These are phyloP conservation scores for Calycina herbarum DNA, from an alignment of 2,329 filamentous ascomycete species.

Conservation along the genomic window DNA sequence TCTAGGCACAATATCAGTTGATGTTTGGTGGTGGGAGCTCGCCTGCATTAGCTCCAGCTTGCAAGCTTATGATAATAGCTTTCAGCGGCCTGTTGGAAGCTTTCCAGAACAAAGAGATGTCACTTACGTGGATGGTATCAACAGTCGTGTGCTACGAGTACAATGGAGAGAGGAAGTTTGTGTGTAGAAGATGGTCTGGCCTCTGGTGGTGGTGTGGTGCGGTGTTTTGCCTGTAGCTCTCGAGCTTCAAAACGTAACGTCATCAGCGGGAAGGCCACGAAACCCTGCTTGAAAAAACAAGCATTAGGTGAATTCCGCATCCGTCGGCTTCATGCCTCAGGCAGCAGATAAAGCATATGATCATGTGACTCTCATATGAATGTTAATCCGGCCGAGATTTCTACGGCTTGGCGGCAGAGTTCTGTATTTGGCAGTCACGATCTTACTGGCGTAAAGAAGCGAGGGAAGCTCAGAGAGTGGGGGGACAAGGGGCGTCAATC, in stretches of 20 bases:
- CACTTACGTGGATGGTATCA: neutral
- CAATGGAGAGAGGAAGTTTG: neutral
- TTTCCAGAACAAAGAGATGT: neutral
- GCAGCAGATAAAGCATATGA: no score
- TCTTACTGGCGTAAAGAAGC: no score
- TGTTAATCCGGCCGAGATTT: no score
- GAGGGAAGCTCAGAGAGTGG: neutral
- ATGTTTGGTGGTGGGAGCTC: slow-evolving; percentile 12
- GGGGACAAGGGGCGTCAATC: neutral
- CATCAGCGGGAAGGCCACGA: slow-evolving; percentile 9
- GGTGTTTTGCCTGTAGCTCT: slow-evolving; percentile 1
- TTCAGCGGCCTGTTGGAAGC: neutral
- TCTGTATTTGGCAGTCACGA: no score
- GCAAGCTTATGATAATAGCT: neutral
- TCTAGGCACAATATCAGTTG: slow-evolving; percentile 29
- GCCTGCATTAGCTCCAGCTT: neutral
- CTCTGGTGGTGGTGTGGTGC: neutral
- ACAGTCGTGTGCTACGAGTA: neutral
- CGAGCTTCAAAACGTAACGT: slow-evolving; percentile 8
- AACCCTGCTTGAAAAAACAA: neutral
- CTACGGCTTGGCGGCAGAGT: no score
- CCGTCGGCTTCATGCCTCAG: no score
- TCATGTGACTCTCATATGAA: no score
- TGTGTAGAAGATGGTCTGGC: neutral
- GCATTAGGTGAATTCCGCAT: no score